Evolutionary conservation across 2,329 filamentous ascomycete genomes (phyloP), one percentile per base, ranked within the genome.

Genomic region (Raffaelea albimanens): DNA sequence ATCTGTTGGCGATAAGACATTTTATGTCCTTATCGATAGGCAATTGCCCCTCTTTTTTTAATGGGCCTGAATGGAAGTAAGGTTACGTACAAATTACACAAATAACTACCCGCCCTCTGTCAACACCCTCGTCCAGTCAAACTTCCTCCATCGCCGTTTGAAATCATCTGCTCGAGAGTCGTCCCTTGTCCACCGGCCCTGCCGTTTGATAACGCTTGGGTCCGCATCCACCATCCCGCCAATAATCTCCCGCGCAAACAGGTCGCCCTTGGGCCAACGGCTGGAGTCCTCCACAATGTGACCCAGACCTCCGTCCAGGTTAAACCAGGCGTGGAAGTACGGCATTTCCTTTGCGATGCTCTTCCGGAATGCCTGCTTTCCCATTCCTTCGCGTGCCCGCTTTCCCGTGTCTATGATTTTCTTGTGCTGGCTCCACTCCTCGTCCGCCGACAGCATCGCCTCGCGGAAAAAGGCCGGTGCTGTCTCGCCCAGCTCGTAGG

Each of bases 261-360:
- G 63, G 64, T 98, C 93, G 0, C 91, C 91, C 57, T 76, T 79
- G 0, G 94, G 94, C 93, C 93, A 98, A 44, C 82, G 73, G 43
- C 80, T 76, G 23, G 81, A 71, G 57, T 98, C 87, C 66, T 98
- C 93, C 0, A 98, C 86, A 9, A 98, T 73, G 63, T 98, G 93
- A 0, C 88, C 93, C 54, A 98, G 67, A 0, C 93, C 93, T 2
- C 93, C 93, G 60, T 98, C 90, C 1, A 98, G 70, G 45, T 81
- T 79, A 61, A 97, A 97, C 90, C 91, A 98, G 19, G 83, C 91
- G 63, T 98, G 93, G 59, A 98, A 98, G 63, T 98, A 98, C 0
- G 94, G 91, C 86, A 94, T 91, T 69, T 98, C 91, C 67, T 94
- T 95, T 13, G 87, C 87, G 51, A 98, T 72, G 19, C 78, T 84